Evolutionary conservation across 2,329 filamentous ascomycete species (phyloP).

Genomic region (Fusarium transvaalense): DNA sequence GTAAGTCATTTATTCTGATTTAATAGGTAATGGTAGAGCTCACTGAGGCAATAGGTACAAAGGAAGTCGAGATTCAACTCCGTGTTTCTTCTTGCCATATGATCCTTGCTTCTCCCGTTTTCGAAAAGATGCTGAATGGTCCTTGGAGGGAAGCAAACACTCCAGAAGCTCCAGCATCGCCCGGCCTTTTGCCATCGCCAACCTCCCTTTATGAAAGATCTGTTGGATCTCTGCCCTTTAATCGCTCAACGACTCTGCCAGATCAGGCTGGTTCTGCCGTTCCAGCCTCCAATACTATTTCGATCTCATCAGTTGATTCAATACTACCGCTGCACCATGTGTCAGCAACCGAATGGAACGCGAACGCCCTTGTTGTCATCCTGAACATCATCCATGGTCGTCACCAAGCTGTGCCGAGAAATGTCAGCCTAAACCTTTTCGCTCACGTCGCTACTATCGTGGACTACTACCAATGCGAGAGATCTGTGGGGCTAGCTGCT

Average conservation of each 20-base stretch:
- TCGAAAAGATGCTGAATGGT: not conserved
- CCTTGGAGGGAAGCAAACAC: not conserved
- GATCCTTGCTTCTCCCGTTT: not conserved
- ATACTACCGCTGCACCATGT: not conserved
- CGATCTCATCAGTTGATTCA: too few species aligned
- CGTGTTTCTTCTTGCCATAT: not conserved
- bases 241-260: too few species aligned
- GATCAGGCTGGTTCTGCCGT: too few species aligned
- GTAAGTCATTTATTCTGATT: too few species aligned
- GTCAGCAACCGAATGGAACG: conserved; percentile 1
- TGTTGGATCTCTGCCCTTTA: too few species aligned
- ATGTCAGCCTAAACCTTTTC: not conserved
- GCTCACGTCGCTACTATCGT: conserved; percentile 20
- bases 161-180: too few species aligned
- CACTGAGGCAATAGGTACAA: too few species aligned
- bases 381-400: conserved; percentile 13
- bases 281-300: too few species aligned
- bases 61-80: not conserved
- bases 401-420: not conserved
- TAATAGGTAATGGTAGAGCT: too few species aligned
- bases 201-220: too few species aligned
- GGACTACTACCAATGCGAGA: conserved; percentile 26
- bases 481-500: not conserved
- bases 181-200: too few species aligned
- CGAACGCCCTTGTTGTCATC: not conserved